Base-by-base conservation (phyloP, 2,329 filamentous ascomycete species). In the Simplicillium sp. region DNA sequence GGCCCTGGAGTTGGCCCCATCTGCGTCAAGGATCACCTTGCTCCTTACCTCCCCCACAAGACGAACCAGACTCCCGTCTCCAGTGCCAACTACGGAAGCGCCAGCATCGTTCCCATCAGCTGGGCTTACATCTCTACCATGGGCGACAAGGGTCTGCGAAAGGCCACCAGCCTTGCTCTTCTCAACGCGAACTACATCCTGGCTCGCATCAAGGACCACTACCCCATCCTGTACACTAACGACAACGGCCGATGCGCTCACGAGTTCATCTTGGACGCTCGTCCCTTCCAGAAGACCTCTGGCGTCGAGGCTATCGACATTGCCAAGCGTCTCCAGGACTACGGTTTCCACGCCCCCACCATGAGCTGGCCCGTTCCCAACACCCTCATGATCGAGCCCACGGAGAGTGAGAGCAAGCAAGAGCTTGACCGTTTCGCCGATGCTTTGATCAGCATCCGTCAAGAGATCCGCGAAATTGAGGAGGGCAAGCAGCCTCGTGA, bases 101-200 rank as follows among this genome's bases (percentile, higher is more conserved):
- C 90, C 29, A 87, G 84, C 61, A 95, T 97, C 52, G 73, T 95
- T 15, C 87, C 90, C 40, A 97, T 97, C 66, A 90, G 83, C 59
- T 95, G 88, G 84, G 80, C 88, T 7, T 97, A 96, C 64, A 92
- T 94, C 63, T 84, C 87, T 59, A 82, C 95, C 74, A 96, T 96
- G 90, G 88, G 81, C 41, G 53, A 55, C 37, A 72, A 79, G 34
- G 90, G 89, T 17, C 75, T 97, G 28, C 90, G 82, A 7, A 84
- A 92, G 55, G 88, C 89, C 7, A 96, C 90, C 41, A 87, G 92
- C 67, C 81, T 94, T 52, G 92, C 87, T 3, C 70, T 97, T n/a
- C 77, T 97, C 38, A 96, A 95, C 62, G 90, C 90, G 48, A 97
- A 97, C 74, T 97, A 97, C 70, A 85, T 97, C 57, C 83, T 95